These are phyloP conservation scores for Solanum pennellii DNA, from an alignment of 257 asterid species.

Conservation along the genomic window DNA sequence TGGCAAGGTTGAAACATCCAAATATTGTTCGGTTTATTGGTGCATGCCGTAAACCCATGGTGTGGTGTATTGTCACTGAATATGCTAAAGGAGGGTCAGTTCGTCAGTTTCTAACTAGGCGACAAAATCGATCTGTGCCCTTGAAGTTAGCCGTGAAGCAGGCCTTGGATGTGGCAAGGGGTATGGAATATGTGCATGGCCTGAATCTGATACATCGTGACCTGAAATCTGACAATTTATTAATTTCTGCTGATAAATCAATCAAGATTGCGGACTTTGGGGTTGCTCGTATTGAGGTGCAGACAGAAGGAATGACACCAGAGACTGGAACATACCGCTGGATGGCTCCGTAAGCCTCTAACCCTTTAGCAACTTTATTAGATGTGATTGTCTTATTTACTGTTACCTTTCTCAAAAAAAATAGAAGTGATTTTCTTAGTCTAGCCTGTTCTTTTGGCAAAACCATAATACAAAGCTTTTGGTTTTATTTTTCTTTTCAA, in stretches of 20 bases:
- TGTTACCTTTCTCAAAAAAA: not conserved
- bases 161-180: slow-evolving; percentile 97
- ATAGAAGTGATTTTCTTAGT: not conserved
- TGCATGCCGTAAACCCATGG: slow-evolving; percentile 92
- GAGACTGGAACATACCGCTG: slow-evolving; percentile 98
- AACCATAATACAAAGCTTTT: not conserved
- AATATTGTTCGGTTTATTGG: slow-evolving; percentile 94
- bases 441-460: not conserved
- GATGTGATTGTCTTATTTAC: not conserved
- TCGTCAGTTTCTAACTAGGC: slow-evolving; percentile 71
- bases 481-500: not conserved
- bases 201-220: slow-evolving; percentile 86
- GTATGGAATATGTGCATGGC: slow-evolving; percentile 93
- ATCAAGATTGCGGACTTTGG: slow-evolving; percentile 97
- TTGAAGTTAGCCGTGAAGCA: slow-evolving; percentile 94
- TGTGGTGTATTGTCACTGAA: slow-evolving; percentile 96
- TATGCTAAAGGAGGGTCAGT: slow-evolving; percentile 98
- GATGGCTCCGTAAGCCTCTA: slow-evolving; percentile 97
- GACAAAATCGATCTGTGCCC: slow-evolving; percentile 85
- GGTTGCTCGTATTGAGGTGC: slow-evolving; percentile 95
- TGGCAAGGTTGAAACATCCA: slow-evolving; percentile 75
- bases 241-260: slow-evolving; percentile 88
- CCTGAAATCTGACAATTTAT: slow-evolving; percentile 87
- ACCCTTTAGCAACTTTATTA: not conserved
- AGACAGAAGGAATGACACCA: slow-evolving; percentile 99